Base-by-base conservation (phyloP, 2,329 filamentous ascomycete genomes). In the Alternaria sp. region DNA sequence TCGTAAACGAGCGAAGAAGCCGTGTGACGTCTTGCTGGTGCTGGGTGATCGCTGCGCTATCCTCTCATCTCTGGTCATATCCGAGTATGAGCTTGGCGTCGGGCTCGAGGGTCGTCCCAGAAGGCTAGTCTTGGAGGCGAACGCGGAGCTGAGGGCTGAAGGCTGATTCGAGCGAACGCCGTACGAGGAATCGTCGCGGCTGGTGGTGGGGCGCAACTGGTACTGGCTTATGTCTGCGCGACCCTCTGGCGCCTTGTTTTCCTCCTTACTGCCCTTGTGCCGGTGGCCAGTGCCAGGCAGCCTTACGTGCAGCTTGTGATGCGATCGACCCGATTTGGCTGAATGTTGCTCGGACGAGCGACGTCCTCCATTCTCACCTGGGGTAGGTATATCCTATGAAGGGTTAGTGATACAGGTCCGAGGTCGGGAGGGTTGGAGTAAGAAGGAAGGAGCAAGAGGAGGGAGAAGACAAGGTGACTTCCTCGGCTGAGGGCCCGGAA, bases 101-200 rank as follows among this genome's bases (percentile, higher is more conserved):
- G 94, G 93, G 78, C 94, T 97, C 62, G 91, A 87, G 12, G 92
- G 89, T 66, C 93, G 89, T 67, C 81, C 85, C 75, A 84, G 79
- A 36, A 86, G 78, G 22, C 78, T 82, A 7, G 81, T 81, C 14
- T 81, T 79, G 30, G 85, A 85, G 48, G 80, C 82, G 72, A 85
- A 82, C 12, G 84, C 82, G 16, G 84, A 84, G 60, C 76, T 79
- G 62, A 82, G 75, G 14, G 80, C 74, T 3, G 80, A 81, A 12
- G 81, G 79, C 85, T 65, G 73, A 34, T 70, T 65, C 54, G 69
- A 67, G 32, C 80, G 59, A 79, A 82, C 28, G 69, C 82, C 87
- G 69, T 82, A 80, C 22, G 85, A 80, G 16, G 90, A 89, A 61
- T 94, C 91, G 75, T 97, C 92, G 70, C 91, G 86, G 76, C 90